These are phyloP conservation scores for Carpinus fangiana DNA, from an alignment of 306 rosid species.

Conservation along the genomic window DNA sequence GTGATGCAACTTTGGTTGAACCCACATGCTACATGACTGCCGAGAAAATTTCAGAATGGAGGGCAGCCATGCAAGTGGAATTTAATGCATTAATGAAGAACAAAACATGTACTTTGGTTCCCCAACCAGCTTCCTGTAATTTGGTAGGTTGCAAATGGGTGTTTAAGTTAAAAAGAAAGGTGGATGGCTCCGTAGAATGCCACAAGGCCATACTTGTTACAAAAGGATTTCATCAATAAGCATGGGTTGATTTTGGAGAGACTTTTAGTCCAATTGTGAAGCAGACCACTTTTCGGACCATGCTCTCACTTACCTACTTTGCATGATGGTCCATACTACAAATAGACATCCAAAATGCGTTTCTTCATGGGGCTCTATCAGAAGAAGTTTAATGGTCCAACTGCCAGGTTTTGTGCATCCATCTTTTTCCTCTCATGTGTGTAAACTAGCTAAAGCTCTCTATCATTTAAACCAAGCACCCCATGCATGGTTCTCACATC, in stretches of 20 bases:
- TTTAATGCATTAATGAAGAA: not conserved
- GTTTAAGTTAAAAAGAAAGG: too few relatives aligned
- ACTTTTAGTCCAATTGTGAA: not conserved
- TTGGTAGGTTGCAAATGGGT: not conserved
- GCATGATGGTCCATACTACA: not conserved
- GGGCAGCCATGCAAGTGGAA: not conserved
- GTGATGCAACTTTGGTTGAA: too few relatives aligned
- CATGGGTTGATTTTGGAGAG: not conserved
- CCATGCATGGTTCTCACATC: not conserved
- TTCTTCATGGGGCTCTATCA: not conserved
- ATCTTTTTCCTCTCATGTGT: not conserved
- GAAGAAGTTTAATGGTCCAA: not conserved
- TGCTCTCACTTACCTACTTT: not conserved
- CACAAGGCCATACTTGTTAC: not conserved
- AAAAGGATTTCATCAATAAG: not conserved
- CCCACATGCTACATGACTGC: too few relatives aligned
- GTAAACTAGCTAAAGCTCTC: not conserved
- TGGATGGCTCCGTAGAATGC: too few relatives aligned
- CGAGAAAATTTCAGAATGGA: not conserved
- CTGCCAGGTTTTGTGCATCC: not conserved
- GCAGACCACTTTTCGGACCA: not conserved
- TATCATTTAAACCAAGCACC: slow-evolving; percentile 14
- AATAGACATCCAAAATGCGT: not conserved
- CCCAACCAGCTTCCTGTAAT: not conserved
- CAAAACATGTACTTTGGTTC: not conserved